Conservation (phyloP, 1,284 basidiomycete genomes). For the Caloboletus firmus region DNA sequence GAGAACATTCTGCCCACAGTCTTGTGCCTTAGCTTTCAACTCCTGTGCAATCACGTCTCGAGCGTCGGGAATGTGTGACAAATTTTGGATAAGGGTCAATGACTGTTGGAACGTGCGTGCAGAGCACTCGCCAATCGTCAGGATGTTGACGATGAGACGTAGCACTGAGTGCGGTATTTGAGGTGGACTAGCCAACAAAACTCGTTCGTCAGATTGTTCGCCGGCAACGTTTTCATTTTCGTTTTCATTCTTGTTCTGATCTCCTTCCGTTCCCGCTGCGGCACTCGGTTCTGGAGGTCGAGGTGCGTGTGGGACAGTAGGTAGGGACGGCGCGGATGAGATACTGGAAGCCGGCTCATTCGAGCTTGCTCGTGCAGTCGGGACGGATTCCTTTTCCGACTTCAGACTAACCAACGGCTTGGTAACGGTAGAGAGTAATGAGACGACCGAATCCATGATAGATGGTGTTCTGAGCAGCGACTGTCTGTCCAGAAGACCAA, state of each 20-base stretch:
- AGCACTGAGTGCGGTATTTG: conserved; percentile 80
- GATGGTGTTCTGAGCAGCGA: conserved; percentile 82
- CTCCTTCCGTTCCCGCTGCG: conserved; percentile 20
- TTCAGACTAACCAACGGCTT: conserved; percentile 72
- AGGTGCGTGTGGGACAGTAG: conserved; percentile 10
- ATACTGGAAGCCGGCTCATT: conserved; percentile 14
- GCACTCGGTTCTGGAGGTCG: conserved; percentile 17
- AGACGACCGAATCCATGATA: conserved; percentile 89
- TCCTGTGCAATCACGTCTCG: conserved; percentile 87
- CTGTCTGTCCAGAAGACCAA: conserved; percentile 84
- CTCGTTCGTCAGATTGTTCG: conserved; percentile 57
- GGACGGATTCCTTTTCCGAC: conserved; percentile 42
- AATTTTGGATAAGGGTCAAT: conserved; percentile 83
- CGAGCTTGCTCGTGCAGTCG: conserved; percentile 25
- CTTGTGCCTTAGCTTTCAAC: conserved; percentile 79
- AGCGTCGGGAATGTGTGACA: conserved; percentile 84
- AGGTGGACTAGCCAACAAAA: conserved; percentile 70
- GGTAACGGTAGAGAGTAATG: conserved; percentile 82
- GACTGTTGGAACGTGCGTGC: conserved; percentile 91
- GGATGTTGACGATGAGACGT: conserved; percentile 88
- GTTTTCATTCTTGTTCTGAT: conserved; percentile 32
- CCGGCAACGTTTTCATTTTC: conserved; percentile 20
- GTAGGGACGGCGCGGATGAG: conserved; percentile 9
- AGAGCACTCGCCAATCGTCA: conserved; percentile 94
- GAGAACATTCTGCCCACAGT: conserved; percentile 75